Evolutionary conservation across 768 basidiomycete genomes (phyloP).

Genomic region (Lactifluus subvellereus): DNA sequence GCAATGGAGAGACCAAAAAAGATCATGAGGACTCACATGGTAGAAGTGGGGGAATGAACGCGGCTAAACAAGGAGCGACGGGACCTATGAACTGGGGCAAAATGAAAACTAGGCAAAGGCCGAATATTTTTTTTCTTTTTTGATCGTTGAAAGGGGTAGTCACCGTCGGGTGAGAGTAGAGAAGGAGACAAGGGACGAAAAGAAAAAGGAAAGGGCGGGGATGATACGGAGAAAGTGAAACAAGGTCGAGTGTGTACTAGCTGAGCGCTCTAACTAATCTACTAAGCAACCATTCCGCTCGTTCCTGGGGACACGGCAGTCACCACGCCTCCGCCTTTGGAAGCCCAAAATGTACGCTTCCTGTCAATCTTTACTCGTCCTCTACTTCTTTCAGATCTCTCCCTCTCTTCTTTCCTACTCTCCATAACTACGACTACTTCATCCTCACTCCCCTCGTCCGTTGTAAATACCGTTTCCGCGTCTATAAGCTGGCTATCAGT

Average conservation of each 20-base stretch:
- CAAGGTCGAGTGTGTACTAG: too few relatives aligned
- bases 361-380: conserved; percentile 31
- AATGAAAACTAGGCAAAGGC: not conserved
- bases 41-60: conserved; percentile 5
- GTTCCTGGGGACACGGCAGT: too few relatives aligned
- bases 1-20: not conserved
- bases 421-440: conserved; percentile 22
- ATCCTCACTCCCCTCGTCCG: conserved; percentile 38
- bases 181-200: conserved; percentile 12
- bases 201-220: not conserved
- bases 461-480: conserved; percentile 46
- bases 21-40: conserved; percentile 15
- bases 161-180: not conserved
- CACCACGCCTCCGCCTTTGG: conserved; percentile 35
- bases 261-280: too few relatives aligned
- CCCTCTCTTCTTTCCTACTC: conserved; percentile 8
- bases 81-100: conserved; percentile 3
- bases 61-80: conserved; percentile 14
- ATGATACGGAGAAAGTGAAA: conserved; percentile 1
- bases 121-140: not conserved
- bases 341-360: conserved; percentile 53
- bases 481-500: conserved; percentile 29
- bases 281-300: too few relatives aligned
- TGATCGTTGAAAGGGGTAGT: not conserved
- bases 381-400: conserved; percentile 21